phyloP scores from a whole-genome alignment of 2,329 filamentous ascomycete species.

The Epichloe gansuensis region DNA sequence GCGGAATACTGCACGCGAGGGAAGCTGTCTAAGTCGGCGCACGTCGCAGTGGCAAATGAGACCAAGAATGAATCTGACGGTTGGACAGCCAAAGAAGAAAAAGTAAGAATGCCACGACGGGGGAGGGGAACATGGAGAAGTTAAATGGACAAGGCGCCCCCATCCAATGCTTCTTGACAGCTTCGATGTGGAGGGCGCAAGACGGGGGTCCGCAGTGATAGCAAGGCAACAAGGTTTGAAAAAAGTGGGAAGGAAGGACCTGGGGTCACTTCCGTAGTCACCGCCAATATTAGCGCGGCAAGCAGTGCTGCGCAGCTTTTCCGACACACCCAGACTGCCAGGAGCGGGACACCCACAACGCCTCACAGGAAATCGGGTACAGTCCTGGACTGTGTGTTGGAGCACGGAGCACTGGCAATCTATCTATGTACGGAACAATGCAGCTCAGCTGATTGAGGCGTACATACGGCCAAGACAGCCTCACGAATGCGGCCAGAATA shows the following conservation, averaged over 20 bases:
- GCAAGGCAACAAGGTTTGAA: neutral
- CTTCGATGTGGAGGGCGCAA: neutral
- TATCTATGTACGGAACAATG: neutral
- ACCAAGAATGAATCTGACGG: neutral
- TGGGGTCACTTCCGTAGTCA: neutral
- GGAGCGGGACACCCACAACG: neutral
- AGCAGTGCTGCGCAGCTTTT: neutral
- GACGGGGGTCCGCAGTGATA: neutral
- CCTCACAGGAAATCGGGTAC: neutral
- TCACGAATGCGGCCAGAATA: neutral
- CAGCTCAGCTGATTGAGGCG: neutral
- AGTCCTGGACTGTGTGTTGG: no score
- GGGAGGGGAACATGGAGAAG: neutral
- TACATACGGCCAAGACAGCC: no score
- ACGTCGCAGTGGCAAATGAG: neutral
- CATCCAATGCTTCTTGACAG: neutral
- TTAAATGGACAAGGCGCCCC: neutral
- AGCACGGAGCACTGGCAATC: neutral
- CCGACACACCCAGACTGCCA: neutral
- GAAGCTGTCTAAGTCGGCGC: neutral
- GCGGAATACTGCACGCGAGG: neutral
- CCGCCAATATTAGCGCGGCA: conserved; percentile 1
- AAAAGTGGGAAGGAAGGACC: conserved; percentile 3
- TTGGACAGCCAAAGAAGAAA: neutral
- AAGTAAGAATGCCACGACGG: neutral